phyloP scores from a whole-genome alignment of 176 grass and related monocot species.

The Elaeis guineensis region DNA sequence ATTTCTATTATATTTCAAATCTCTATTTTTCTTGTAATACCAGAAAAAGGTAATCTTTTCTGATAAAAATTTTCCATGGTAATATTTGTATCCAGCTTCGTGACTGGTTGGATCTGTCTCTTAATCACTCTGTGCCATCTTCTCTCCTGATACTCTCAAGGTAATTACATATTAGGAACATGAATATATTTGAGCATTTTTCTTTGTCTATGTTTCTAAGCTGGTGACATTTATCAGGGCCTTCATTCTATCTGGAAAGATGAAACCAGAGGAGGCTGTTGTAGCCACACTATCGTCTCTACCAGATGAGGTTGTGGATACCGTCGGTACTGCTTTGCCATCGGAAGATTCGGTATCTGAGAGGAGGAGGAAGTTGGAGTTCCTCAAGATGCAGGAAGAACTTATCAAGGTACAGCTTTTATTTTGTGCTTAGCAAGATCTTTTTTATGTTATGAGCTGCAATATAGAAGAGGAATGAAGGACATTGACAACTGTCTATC shows the following conservation, averaged over 20 bases:
- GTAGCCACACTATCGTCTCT: conserved; percentile 97
- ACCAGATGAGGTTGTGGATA: conserved; percentile 99
- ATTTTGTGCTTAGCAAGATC: no score
- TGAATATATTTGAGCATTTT: neutral
- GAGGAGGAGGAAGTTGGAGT: conserved; percentile 87
- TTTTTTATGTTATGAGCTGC: no score
- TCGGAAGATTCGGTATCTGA: conserved; percentile 98
- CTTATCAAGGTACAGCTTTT: conserved; percentile 77
- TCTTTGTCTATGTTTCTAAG: neutral
- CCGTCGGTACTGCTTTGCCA: conserved; percentile 81
- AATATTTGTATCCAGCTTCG: conserved; percentile 45
- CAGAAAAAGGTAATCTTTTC: no score
- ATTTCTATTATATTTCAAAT: no score
- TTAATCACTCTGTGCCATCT: conserved; percentile 90
- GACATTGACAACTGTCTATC: no score
- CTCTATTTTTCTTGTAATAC: no score
- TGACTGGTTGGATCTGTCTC: conserved; percentile 95
- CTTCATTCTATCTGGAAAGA: conserved; percentile 89
- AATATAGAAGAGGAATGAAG: no score
- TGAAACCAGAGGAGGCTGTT: conserved; percentile 98
- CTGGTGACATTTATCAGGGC: conserved; percentile 13
- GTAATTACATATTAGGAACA: conserved; percentile 17
- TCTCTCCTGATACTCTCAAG: conserved; percentile 98
- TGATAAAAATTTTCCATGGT: conserved; percentile 1
- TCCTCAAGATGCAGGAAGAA: conserved; percentile 99